Conservation (phyloP, 139 green algal genomes). For the Gonium pectorale region DNA sequence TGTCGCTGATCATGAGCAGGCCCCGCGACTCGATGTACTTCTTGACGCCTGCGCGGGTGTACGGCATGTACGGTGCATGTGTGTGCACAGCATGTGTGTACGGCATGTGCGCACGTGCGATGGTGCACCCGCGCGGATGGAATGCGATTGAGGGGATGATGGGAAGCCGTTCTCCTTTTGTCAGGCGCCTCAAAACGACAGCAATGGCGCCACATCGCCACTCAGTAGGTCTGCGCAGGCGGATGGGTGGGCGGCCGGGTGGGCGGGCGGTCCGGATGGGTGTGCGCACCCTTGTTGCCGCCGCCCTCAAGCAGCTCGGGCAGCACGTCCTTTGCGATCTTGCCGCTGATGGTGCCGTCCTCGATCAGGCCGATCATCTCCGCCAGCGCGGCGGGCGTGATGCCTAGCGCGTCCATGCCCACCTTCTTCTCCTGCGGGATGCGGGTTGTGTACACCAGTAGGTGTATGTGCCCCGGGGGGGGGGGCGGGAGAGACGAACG, state of each 20-base stretch:
- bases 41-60: conserved; percentile 53
- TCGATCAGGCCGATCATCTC: conserved; percentile 97
- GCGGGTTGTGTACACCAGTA: neutral
- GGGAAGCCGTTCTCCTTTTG: no score
- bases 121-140: no score
- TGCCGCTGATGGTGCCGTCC: conserved; percentile 90
- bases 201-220: no score
- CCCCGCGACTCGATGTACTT: conserved; percentile 77
- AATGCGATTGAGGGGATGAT: no score
- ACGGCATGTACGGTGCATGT: no score
- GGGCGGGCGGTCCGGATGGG: no score
- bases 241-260: no score
- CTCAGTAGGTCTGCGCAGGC: no score
- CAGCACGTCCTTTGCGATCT: conserved; percentile 97
- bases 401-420: conserved; percentile 61
- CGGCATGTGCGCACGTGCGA: no score
- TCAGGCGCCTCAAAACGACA: no score
- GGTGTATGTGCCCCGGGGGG: no score
- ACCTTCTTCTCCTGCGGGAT: conserved; percentile 57
- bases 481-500: neutral
- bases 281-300: conserved; percentile 55
- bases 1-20: conserved; percentile 91
- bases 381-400: conserved; percentile 75
- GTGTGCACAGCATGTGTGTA: no score
- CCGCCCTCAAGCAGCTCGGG: conserved; percentile 81